These are phyloP conservation scores for Biscogniauxia mediterranea DNA, from an alignment of 2,329 filamentous ascomycete genomes.

Conservation along the genomic window DNA sequence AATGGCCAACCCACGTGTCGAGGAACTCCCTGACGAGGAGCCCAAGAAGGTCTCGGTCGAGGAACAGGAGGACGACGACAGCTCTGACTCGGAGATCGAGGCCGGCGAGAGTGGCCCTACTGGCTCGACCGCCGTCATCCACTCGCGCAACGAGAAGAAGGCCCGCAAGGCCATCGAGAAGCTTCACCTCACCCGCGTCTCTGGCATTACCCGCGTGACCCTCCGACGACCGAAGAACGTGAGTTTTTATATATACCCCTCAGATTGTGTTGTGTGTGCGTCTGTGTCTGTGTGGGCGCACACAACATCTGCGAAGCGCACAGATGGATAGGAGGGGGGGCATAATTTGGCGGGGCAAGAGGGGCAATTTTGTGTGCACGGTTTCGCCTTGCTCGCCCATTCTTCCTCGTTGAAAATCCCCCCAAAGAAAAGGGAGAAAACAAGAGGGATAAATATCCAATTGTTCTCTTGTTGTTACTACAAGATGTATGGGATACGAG, in stretches of 20 bases:
- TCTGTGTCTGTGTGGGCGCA: too few species aligned
- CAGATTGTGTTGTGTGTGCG: neutral
- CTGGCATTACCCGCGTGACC: slow-evolving; percentile 97
- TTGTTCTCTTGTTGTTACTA: neutral
- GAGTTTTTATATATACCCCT: slow-evolving; percentile 44
- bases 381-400: neutral
- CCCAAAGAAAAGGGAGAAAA: neutral
- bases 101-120: slow-evolving; percentile 67
- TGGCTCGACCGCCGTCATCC: slow-evolving; percentile 84
- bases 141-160: slow-evolving; percentile 99
- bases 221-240: slow-evolving; percentile 98
- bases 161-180: slow-evolving; percentile 99
- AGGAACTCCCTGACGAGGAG: slow-evolving; percentile 94
- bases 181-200: slow-evolving; percentile 92
- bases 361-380: neutral
- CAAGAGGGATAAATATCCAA: neutral
- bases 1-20: slow-evolving; percentile 97
- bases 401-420: neutral
- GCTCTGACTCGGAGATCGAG: slow-evolving; percentile 76
- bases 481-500: neutral
- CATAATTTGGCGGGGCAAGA: slow-evolving; percentile 3
- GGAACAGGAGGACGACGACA: slow-evolving; percentile 66
- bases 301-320: neutral
- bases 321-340: neutral
- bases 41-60: slow-evolving; percentile 76